phyloP scores from a whole-genome alignment of 2,329 filamentous ascomycete species.

The Arachnomyces sp. region DNA sequence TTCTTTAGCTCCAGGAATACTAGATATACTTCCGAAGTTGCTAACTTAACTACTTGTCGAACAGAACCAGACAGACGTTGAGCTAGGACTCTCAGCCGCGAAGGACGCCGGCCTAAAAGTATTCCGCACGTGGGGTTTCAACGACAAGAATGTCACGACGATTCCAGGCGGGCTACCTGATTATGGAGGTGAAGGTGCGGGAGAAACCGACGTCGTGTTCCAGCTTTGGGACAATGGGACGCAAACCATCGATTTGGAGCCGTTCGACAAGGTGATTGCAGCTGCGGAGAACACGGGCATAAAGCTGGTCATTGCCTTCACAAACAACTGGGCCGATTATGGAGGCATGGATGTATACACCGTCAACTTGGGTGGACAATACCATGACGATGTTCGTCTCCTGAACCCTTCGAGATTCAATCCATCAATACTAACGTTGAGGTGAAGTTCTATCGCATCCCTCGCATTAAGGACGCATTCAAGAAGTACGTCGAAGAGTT shows the following conservation, averaged over 20 bases:
- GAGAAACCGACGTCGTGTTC: slow-evolving; percentile 38
- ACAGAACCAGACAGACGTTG: slow-evolving; percentile 43
- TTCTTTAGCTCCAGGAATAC: no score
- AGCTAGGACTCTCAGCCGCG: slow-evolving; percentile 38
- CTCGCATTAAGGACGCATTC: slow-evolving; percentile 45
- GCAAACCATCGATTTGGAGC: slow-evolving; percentile 36
- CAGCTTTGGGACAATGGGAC: slow-evolving; percentile 44
- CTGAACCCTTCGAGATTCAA: slow-evolving; percentile 31
- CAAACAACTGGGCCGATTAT: slow-evolving; percentile 55
- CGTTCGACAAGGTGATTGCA: slow-evolving; percentile 47
- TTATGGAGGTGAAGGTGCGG: slow-evolving; percentile 37
- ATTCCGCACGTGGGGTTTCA: slow-evolving; percentile 53
- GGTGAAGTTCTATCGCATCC: slow-evolving; percentile 40
- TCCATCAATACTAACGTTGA: slow-evolving; percentile 16
- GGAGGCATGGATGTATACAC: slow-evolving; percentile 56
- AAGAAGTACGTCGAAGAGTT: slow-evolving; percentile 44
- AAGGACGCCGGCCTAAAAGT: slow-evolving; percentile 45
- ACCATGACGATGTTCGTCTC: slow-evolving; percentile 4
- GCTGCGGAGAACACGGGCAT: slow-evolving; percentile 44
- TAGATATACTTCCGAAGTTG: not conserved
- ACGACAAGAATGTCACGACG: slow-evolving; percentile 48
- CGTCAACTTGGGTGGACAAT: slow-evolving; percentile 29
- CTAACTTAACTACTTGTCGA: not conserved
- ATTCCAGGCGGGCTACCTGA: slow-evolving; percentile 39
- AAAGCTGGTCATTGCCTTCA: slow-evolving; percentile 49